These are phyloP conservation scores for Sporothrix sp. DNA, from an alignment of 2,329 filamentous ascomycete species.

Conservation along the genomic window DNA sequence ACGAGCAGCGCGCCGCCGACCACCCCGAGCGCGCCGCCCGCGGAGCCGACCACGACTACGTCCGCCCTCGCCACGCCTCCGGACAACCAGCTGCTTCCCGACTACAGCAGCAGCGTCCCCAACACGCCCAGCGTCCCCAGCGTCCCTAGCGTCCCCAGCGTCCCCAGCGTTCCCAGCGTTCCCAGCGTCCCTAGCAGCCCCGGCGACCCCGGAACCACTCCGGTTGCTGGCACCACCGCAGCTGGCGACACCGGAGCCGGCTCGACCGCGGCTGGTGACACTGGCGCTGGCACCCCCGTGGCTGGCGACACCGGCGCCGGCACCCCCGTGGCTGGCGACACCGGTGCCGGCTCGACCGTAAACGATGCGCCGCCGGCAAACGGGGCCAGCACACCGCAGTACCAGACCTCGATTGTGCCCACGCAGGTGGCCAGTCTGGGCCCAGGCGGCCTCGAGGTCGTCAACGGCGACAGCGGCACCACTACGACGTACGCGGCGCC, in stretches of 20 bases:
- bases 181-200: too few relatives aligned
- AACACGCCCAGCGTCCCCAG: background rate
- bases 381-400: background rate
- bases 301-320: too few relatives aligned
- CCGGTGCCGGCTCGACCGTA: too few relatives aligned
- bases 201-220: too few relatives aligned
- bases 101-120: background rate
- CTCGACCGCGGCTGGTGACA: too few relatives aligned
- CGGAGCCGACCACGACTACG: background rate
- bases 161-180: background rate
- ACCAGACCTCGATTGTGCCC: background rate
- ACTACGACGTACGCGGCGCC: background rate
- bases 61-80: background rate
- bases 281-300: too few relatives aligned
- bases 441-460: background rate
- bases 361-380: background rate
- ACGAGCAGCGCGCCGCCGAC: background rate
- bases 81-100: too few relatives aligned
- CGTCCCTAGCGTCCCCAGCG: background rate
- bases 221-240: too few relatives aligned
- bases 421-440: background rate
- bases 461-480: background rate
- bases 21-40: background rate
- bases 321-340: too few relatives aligned
- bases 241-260: too few relatives aligned